These are phyloP conservation scores for Paramyrothecium sp. DNA, from an alignment of 2,329 filamentous ascomycete species.

Conservation along the genomic window DNA sequence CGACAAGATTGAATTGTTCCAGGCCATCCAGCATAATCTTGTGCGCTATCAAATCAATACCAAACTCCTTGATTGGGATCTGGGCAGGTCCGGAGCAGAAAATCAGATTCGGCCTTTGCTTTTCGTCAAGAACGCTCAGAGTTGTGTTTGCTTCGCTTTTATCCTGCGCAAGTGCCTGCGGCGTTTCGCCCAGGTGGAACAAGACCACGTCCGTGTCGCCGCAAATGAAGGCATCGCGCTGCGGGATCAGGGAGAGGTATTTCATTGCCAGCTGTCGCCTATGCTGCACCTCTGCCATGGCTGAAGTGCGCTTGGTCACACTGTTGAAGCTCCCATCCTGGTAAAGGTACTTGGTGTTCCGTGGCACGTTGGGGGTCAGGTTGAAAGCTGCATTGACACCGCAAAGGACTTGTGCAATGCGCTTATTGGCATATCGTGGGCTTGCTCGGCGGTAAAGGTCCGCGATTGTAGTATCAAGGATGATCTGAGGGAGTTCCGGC, in stretches of 20 bases:
- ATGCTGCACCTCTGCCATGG: not conserved
- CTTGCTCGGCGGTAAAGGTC: slow-evolving; percentile 28
- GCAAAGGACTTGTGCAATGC: slow-evolving; percentile 27
- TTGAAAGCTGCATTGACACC: slow-evolving; percentile 21
- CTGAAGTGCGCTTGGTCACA: slow-evolving; percentile 8
- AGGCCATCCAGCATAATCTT: slow-evolving; percentile 24
- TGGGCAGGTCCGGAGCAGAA: slow-evolving; percentile 26
- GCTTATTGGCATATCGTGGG: slow-evolving; percentile 15
- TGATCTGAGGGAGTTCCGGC: slow-evolving; percentile 13
- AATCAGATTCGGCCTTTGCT: slow-evolving; percentile 27
- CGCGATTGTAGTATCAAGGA: slow-evolving; percentile 30
- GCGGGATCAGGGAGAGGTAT: slow-evolving; percentile 32
- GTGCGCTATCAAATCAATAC: slow-evolving; percentile 23
- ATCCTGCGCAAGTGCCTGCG: slow-evolving; percentile 21
- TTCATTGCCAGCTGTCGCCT: slow-evolving; percentile 24
- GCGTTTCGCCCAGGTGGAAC: slow-evolving; percentile 23
- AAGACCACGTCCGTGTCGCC: slow-evolving; percentile 22
- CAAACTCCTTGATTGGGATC: slow-evolving; percentile 17
- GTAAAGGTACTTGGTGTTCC: slow-evolving; percentile 35
- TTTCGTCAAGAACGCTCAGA: slow-evolving; percentile 20
- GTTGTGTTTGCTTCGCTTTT: slow-evolving; percentile 26
- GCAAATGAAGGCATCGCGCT: slow-evolving; percentile 33
- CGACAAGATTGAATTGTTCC: slow-evolving; percentile 22
- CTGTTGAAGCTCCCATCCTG: slow-evolving; percentile 30
- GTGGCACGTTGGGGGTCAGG: slow-evolving; percentile 24